These are phyloP conservation scores for Leccinum barrowsii DNA, from an alignment of 768 basidiomycete species.

Conservation along the genomic window DNA sequence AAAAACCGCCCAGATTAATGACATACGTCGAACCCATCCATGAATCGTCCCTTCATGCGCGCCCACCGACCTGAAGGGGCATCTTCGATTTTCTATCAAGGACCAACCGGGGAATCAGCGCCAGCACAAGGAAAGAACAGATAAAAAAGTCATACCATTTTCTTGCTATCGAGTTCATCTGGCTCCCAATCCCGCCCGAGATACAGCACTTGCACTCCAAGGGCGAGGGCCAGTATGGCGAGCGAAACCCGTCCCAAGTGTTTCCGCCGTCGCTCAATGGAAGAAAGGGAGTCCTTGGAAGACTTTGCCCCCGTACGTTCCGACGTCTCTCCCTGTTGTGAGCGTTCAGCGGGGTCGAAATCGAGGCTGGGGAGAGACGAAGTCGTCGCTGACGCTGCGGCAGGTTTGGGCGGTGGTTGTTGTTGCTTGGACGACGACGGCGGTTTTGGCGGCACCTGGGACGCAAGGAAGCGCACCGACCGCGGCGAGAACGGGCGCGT, in stretches of 20 bases:
- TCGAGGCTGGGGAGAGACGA: constrained; percentile 52
- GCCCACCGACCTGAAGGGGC: constrained; percentile 62
- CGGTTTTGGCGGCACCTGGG: constrained; percentile 16
- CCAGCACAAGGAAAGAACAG: not conserved
- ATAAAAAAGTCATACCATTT: constrained; percentile 46
- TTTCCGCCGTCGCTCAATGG: constrained; percentile 69
- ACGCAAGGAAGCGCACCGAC: constrained; percentile 23
- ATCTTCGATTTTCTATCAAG: constrained; percentile 50
- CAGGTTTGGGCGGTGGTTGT: constrained; percentile 1
- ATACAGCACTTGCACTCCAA: constrained; percentile 56
- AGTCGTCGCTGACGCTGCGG: not conserved
- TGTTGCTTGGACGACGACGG: constrained; percentile 2
- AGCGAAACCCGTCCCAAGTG: constrained; percentile 53
- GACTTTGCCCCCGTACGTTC: constrained; percentile 74
- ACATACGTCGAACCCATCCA: constrained; percentile 67
- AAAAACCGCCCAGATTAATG: constrained; percentile 20
- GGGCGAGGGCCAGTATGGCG: constrained; percentile 50
- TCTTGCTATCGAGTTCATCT: constrained; percentile 63
- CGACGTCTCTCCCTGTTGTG: constrained; percentile 34
- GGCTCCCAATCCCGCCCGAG: constrained; percentile 79
- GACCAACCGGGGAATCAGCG: not conserved
- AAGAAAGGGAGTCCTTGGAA: constrained; percentile 73
- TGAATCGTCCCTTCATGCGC: constrained; percentile 59
- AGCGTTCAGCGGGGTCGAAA: constrained; percentile 52
- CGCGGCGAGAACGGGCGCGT: constrained; percentile 14